These are phyloP conservation scores for Nitzschia putrida DNA, from an alignment of 108 stramenopile species.

Conservation along the genomic window DNA sequence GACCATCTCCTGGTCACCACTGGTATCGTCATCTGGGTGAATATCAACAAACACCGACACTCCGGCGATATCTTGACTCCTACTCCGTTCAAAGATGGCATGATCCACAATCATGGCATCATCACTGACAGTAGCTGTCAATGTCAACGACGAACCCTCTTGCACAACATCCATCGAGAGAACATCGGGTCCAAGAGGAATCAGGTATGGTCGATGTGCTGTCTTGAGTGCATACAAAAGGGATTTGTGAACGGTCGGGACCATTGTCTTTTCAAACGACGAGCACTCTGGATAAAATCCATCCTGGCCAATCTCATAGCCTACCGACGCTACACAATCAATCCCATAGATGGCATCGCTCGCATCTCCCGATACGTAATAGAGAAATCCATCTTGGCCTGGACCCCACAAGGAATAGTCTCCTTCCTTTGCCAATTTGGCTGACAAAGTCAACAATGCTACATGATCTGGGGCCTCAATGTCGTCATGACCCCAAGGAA, in stretches of 20 bases:
- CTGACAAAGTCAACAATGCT: slow-evolving; percentile 26
- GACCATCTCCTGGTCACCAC: background rate
- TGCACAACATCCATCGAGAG: background rate
- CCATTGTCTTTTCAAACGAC: slow-evolving; percentile 39
- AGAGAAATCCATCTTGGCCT: slow-evolving; percentile 11
- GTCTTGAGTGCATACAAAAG: slow-evolving; percentile 45
- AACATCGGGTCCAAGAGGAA: slow-evolving; percentile 47
- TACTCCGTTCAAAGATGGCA: background rate
- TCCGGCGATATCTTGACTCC: background rate
- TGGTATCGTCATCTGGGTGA: background rate
- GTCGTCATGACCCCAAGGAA: slow-evolving; percentile 51
- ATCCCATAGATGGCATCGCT: slow-evolving; percentile 49
- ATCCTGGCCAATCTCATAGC: slow-evolving; percentile 49
- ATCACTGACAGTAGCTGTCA: background rate
- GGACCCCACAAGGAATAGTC: slow-evolving; percentile 34
- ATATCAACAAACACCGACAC: background rate
- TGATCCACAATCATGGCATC: background rate
- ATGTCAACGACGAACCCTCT: background rate
- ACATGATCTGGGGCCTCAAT: slow-evolving; percentile 37
- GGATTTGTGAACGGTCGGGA: slow-evolving; percentile 30
- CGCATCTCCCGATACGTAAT: slow-evolving; percentile 36
- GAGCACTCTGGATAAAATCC: slow-evolving; percentile 46
- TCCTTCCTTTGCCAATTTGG: slow-evolving; percentile 37
- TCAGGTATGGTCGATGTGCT: slow-evolving; percentile 34
- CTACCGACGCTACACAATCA: slow-evolving; percentile 45